Percentiles rank a stretch among this genome's conserved stretches.
phyloP scores from a whole-genome alignment of 495 filamentous ascomycete species.

The Hypoxylon lienhwacheense region DNA sequence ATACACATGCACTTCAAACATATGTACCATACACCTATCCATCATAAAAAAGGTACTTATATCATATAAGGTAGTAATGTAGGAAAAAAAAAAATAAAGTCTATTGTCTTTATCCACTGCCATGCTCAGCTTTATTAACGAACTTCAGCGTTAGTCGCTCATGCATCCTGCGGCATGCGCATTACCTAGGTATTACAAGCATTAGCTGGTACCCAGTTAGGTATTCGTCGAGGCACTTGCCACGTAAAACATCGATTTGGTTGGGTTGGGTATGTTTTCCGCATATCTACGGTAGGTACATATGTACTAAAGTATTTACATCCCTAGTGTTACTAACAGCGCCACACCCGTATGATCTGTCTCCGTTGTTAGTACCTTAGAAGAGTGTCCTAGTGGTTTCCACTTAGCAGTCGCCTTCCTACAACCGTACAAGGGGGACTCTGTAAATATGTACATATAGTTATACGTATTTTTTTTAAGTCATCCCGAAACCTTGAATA shows the following conservation, averaged over 20 bases:
- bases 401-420: not conserved
- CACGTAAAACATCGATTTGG: slow-evolving; percentile 20
- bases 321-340: slow-evolving; percentile 13
- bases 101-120: not conserved
- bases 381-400: slow-evolving; percentile 2
- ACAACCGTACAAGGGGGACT: not conserved
- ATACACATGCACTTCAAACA: too few species aligned
- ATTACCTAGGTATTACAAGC: slow-evolving; percentile 20
- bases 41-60: too few species aligned
- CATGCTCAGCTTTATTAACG: slow-evolving; percentile 24
- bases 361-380: not conserved
- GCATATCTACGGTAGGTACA: too few species aligned
- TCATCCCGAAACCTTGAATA: not conserved
- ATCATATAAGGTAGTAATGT: not conserved
- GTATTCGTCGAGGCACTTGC: slow-evolving; percentile 10
- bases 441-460: not conserved
- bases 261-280: slow-evolving; percentile 20
- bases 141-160: slow-evolving; percentile 17
- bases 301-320: too few species aligned
- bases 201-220: slow-evolving; percentile 21
- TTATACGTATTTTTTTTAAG: not conserved
- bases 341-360: slow-evolving; percentile 14
- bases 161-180: slow-evolving; percentile 25
- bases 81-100: not conserved
- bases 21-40: too few species aligned